Evolutionary conservation across 1,139 yeast genomes (phyloP), one percentile per base, ranked within the genome.

Genomic region (Suhomyces bokatorum): DNA sequence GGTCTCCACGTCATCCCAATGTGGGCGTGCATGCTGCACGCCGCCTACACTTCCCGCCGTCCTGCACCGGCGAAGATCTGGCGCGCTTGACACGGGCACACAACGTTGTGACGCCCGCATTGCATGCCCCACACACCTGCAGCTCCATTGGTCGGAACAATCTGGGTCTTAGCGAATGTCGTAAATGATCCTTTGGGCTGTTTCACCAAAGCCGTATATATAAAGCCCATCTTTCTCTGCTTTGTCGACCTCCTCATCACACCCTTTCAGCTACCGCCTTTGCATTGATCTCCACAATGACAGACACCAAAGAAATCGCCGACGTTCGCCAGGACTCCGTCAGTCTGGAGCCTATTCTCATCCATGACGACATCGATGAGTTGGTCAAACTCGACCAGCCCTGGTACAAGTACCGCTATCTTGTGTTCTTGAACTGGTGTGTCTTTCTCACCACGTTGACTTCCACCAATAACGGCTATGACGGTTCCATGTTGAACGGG

Each of bases 401-500:
- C 6, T 53, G 56, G 56, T 51, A 47, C 47, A 50, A 41, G 12
- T 48, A 48, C 32, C 24, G 32, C n/a, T 38, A 48, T 34, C 40
- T 53, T 9, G 9, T 46, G 13, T 38, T 37, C 35, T 44, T 53
- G 34, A 50, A 53, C 44, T 48, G 44, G 38, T 46, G 46, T 30
- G 45, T 57, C 12, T 57, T 56, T 32, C 42, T 57, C 31, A 43
- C 49, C 32, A 55, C 62, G 9, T 47, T 58, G 42, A 52, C 62
- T n/a, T 52, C 60, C 20, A 58, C 62, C 41, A 57, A 54, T 38
- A 52, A 50, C 36, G 62, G 61, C 2, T 58, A 57, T 37, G 62
- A 58, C 41, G 56, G 57, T 24, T 50, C 55, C n/a, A 56, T 58
- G 61, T 51, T 58, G 48, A 58, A 58, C 30, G 61, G 61, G 14